Conservation (phyloP, 129 eudicot genomes). For the Centrapalus pauciflorus region DNA sequence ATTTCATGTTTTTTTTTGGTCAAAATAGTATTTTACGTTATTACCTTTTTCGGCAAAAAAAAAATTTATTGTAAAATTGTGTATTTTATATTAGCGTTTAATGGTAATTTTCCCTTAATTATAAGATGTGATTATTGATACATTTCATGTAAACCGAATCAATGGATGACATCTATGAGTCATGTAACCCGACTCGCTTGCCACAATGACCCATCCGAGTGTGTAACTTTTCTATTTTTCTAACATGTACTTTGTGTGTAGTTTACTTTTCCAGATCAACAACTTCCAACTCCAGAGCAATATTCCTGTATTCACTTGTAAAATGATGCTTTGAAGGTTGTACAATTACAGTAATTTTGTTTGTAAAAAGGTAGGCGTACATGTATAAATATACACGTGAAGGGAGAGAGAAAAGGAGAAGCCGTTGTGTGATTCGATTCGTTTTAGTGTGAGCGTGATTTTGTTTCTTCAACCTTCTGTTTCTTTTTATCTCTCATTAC, state of each 20-base stretch:
- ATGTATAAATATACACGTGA: background rate
- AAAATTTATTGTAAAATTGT: too few species aligned
- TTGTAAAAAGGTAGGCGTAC: too few species aligned
- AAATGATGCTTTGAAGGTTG: background rate
- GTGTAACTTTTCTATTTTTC: background rate
- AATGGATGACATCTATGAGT: background rate
- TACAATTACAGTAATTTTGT: background rate
- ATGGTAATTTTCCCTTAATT: too few species aligned
- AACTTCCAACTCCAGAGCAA: background rate
- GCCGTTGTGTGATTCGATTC: conserved; percentile 10
- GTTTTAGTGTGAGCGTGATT: conserved; percentile 14
- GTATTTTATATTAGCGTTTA: too few species aligned
- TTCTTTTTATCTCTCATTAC: conserved; percentile 13
- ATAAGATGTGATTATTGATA: too few species aligned
- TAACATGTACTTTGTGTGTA: conserved; percentile 5
- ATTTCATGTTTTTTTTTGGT: too few species aligned
- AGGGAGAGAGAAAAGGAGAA: conserved; percentile 14
- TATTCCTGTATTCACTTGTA: background rate
- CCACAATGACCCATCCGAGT: background rate
- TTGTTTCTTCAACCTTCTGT: conserved; percentile 16
- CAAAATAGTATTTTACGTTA: too few species aligned
- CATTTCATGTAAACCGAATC: too few species aligned
- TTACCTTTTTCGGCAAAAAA: too few species aligned
- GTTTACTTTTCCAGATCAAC: conserved; percentile 1
- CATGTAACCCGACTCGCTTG: background rate